phyloP scores from a whole-genome alignment of 2,329 filamentous ascomycete genomes.

The Periconia macrospinosa region DNA sequence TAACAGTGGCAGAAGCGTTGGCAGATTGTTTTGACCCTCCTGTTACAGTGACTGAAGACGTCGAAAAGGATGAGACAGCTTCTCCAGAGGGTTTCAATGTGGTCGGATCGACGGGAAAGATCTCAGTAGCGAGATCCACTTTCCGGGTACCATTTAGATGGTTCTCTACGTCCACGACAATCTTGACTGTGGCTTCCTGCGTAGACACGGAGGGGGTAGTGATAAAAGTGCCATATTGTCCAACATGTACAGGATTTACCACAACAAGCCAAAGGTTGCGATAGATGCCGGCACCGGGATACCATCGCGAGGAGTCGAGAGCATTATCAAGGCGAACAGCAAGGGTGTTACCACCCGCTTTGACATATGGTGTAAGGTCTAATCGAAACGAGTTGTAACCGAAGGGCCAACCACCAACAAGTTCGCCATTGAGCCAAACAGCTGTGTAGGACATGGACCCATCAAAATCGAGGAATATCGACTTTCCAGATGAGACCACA shows the following conservation, averaged over 20 bases:
- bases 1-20: conserved; percentile 41
- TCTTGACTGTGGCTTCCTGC: conserved; percentile 48
- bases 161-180: conserved; percentile 54
- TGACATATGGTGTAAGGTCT: conserved; percentile 51
- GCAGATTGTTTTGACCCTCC: conserved; percentile 36
- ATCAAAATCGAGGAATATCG: conserved; percentile 53
- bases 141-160: conserved; percentile 33
- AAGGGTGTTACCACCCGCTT: conserved; percentile 45
- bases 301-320: conserved; percentile 56
- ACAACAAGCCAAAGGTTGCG: conserved; percentile 59
- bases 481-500: conserved; percentile 33
- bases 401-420: conserved; percentile 58
- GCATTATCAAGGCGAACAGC: conserved; percentile 58
- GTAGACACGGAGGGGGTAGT: conserved; percentile 47
- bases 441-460: conserved; percentile 57
- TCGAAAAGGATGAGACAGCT: conserved; percentile 39
- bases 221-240: conserved; percentile 55
- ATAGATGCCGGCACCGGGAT: conserved; percentile 58
- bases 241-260: conserved; percentile 49
- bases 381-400: conserved; percentile 56
- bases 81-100: conserved; percentile 23
- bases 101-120: conserved; percentile 43
- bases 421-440: conserved; percentile 56
- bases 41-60: conserved; percentile 29
- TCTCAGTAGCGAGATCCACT: conserved; percentile 46